A percentile compares a stretch with the other conserved stretches of the same genome.
These are phyloP conservation scores for Ceratocystis variospora DNA, from an alignment of 2,329 filamentous ascomycete genomes.

Conservation along the genomic window DNA sequence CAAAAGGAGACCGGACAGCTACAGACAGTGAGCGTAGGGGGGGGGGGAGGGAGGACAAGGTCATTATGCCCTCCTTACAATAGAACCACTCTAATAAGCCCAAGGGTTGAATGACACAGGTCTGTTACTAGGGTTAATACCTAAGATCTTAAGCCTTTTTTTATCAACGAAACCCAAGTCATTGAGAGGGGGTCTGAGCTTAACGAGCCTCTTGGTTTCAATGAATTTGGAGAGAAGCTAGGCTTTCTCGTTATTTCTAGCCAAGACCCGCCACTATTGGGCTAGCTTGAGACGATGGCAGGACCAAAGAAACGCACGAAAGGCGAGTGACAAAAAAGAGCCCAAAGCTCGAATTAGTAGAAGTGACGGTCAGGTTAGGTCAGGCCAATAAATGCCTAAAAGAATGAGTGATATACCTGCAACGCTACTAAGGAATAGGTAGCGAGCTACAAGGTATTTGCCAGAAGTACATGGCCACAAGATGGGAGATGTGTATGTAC, in stretches of 20 bases:
- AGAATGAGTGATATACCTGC: conserved; percentile 2
- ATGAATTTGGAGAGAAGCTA: not conserved
- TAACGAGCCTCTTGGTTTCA: not conserved
- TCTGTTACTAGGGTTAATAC: not conserved
- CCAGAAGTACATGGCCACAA: not conserved
- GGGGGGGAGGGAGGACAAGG: not conserved
- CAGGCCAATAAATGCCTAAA: not conserved
- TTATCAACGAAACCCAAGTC: not conserved
- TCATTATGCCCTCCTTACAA: not conserved
- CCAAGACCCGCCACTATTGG: conserved; percentile 6
- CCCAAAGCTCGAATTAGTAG: not conserved
- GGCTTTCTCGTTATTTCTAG: not conserved
- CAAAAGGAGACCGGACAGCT: not conserved
- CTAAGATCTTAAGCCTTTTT: not conserved
- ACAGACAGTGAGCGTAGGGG: no score
- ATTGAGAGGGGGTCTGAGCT: conserved; percentile 1
- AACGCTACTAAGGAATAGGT: not conserved
- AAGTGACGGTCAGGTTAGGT: not conserved
- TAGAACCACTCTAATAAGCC: not conserved
- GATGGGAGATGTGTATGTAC: not conserved
- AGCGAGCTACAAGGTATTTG: not conserved
- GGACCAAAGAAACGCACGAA: not conserved
- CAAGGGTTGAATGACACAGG: not conserved
- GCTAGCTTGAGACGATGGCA: not conserved
- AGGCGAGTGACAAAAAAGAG: not conserved